These are phyloP conservation scores for Backusella tuberculispora DNA, from an alignment of 192 early-diverging fungal genomes.

Conservation along the genomic window DNA sequence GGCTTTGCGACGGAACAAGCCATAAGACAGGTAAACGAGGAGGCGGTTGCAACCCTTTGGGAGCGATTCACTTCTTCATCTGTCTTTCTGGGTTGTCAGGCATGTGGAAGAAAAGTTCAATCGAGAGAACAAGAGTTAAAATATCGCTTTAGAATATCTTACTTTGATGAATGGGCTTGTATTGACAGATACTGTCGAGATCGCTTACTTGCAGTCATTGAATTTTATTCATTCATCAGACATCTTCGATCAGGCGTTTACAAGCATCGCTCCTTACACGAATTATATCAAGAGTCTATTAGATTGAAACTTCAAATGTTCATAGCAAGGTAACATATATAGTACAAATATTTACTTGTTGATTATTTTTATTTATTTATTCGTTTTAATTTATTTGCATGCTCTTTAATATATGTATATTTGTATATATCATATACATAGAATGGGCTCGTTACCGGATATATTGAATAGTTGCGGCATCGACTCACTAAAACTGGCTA, in stretches of 20 bases:
- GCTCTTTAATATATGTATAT: background rate
- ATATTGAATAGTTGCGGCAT: conserved; percentile 16
- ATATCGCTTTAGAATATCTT: conserved; percentile 71
- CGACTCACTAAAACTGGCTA: conserved; percentile 2
- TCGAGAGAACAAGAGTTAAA: conserved; percentile 32
- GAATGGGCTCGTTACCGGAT: conserved; percentile 28
- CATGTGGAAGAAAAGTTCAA: conserved; percentile 44
- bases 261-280: conserved; percentile 69
- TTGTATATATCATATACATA: background rate
- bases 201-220: conserved; percentile 82
- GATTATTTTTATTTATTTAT: background rate
- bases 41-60: conserved; percentile 51
- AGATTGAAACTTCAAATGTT: conserved; percentile 89
- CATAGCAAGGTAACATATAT: conserved; percentile 27
- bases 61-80: conserved; percentile 44
- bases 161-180: conserved; percentile 73
- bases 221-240: conserved; percentile 91
- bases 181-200: conserved; percentile 89
- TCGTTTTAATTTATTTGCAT: background rate
- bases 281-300: conserved; percentile 84
- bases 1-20: conserved; percentile 51
- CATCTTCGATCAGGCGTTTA: conserved; percentile 84
- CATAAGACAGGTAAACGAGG: conserved; percentile 42
- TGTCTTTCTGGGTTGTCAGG: conserved; percentile 48
- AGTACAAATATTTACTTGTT: background rate